phyloP scores from a whole-genome alignment of 2,329 filamentous ascomycete genomes.

The Xylariaceae sp. region DNA sequence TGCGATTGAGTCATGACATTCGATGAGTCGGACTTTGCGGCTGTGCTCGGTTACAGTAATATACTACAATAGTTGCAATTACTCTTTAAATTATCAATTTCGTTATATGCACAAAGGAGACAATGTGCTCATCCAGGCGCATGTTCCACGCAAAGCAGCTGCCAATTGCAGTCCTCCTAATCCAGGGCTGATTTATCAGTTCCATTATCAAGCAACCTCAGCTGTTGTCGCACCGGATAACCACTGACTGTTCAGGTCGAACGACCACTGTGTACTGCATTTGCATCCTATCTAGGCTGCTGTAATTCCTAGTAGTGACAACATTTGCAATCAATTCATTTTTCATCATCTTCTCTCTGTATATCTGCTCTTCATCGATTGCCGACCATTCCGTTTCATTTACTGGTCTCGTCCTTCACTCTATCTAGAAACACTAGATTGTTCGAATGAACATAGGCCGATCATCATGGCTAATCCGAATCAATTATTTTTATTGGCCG shows the following conservation, averaged over 20 bases:
- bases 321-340: slow-evolving; percentile 4
- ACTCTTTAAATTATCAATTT: not conserved
- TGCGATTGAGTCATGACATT: not conserved
- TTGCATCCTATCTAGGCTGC: not conserved
- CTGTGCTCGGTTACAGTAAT: not conserved
- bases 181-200: too few species aligned
- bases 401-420: slow-evolving; percentile 1
- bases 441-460: slow-evolving; percentile 1
- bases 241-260: too few species aligned
- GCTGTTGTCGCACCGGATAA: too few species aligned
- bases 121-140: not conserved
- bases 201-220: not conserved
- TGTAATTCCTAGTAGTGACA: slow-evolving; percentile 4
- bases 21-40: not conserved
- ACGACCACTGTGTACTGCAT: too few species aligned
- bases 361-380: slow-evolving; percentile 4
- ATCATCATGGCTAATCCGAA: slow-evolving; percentile 63
- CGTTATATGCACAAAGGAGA: slow-evolving; percentile 18
- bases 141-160: slow-evolving; percentile 9
- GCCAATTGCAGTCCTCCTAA: too few species aligned
- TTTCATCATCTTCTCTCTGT: slow-evolving; percentile 7
- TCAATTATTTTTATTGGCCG: slow-evolving; percentile 90
- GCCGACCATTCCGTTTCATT: slow-evolving; percentile 14
- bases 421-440: slow-evolving; percentile 8
- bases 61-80: not conserved